These are phyloP conservation scores for Fusarium oligoseptatum DNA, from an alignment of 2,329 filamentous ascomycete genomes.

Conservation along the genomic window DNA sequence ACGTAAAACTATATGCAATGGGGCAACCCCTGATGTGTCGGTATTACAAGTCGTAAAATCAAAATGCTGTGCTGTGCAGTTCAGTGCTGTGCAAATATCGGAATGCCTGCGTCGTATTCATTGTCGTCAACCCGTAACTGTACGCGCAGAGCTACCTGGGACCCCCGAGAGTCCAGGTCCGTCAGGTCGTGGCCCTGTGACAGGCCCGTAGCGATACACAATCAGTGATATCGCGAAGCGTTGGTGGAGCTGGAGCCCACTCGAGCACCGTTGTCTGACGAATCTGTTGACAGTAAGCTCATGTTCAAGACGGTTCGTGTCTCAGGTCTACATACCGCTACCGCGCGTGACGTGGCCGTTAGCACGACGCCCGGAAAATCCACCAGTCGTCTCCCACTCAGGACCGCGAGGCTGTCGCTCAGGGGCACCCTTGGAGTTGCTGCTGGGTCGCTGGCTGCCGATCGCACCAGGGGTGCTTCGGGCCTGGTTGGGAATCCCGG, in stretches of 20 bases:
- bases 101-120: constrained; percentile 46
- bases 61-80: constrained; percentile 43
- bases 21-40: constrained; percentile 45
- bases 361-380: constrained; percentile 68
- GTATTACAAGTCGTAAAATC: constrained; percentile 56
- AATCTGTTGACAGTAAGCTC: constrained; percentile 51
- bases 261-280: constrained; percentile 59
- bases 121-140: constrained; percentile 42
- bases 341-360: constrained; percentile 73
- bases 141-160: constrained; percentile 27
- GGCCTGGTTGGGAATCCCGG: constrained; percentile 52
- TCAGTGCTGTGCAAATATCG: constrained; percentile 35
- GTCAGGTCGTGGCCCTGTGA: constrained; percentile 14
- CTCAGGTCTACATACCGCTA: constrained; percentile 63
- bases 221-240: constrained; percentile 55
- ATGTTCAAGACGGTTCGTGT: background rate
- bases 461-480: constrained; percentile 71
- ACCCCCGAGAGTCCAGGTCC: constrained; percentile 18
- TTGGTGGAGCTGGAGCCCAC: constrained; percentile 53
- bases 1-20: constrained; percentile 50
- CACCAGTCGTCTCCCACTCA: constrained; percentile 68
- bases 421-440: constrained; percentile 59
- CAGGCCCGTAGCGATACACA: background rate
- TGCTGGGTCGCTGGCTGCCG: constrained; percentile 72
- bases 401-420: constrained; percentile 75